Conservation (phyloP, 2,329 filamentous ascomycete genomes). For the Coniochaeta sp. region DNA sequence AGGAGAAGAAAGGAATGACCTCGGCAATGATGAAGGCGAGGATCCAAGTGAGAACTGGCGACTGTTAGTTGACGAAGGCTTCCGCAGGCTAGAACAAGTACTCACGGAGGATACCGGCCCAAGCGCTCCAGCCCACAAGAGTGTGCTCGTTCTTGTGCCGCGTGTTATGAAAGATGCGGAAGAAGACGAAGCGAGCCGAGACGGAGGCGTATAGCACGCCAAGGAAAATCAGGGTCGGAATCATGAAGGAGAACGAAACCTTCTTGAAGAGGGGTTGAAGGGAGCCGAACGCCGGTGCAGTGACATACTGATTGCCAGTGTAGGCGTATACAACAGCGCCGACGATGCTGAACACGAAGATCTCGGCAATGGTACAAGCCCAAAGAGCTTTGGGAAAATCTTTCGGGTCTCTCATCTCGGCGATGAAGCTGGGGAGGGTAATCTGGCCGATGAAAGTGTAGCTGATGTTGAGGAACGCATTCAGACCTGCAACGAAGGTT, state of each 20-base stretch:
- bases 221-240: constrained; percentile 87
- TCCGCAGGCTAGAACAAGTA: constrained; percentile 11
- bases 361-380: constrained; percentile 81
- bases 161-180: constrained; percentile 75
- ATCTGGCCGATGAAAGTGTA: constrained; percentile 97
- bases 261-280: constrained; percentile 71
- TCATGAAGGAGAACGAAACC: constrained; percentile 88
- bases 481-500: constrained; percentile 75
- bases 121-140: constrained; percentile 69
- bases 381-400: constrained; percentile 93
- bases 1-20: constrained; percentile 88
- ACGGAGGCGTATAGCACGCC: constrained; percentile 88
- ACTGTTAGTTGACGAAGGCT: constrained; percentile 8
- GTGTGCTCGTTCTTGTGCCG: constrained; percentile 78
- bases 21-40: constrained; percentile 87
- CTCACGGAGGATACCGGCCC: constrained; percentile 64
- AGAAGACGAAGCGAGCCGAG: constrained; percentile 84
- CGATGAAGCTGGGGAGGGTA: constrained; percentile 88
- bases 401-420: constrained; percentile 72
- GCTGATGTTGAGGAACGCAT: constrained; percentile 88
- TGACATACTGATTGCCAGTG: constrained; percentile 84
- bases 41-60: constrained; percentile 62
- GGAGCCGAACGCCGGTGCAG: constrained; percentile 79
- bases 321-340: constrained; percentile 80
- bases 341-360: constrained; percentile 78